These are phyloP conservation scores for Polytrichum formosum DNA, from an alignment of 225 moss, liverwort and hornwort genomes.

Conservation along the genomic window DNA sequence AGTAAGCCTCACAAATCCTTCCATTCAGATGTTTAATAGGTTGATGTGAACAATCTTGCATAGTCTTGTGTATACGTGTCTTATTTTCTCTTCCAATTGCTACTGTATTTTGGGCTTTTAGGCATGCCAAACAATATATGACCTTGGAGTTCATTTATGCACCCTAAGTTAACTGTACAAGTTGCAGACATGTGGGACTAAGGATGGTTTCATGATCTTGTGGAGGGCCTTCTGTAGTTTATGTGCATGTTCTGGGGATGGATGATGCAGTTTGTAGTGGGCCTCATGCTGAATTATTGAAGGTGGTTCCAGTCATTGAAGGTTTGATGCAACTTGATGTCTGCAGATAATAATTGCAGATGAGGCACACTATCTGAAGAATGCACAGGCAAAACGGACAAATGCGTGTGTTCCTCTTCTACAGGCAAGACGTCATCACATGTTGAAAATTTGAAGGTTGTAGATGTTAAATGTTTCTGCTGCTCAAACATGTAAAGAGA, in stretches of 20 bases:
- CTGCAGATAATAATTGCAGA: conserved; percentile 95
- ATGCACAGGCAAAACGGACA: conserved; percentile 92
- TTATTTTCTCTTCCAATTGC: neutral
- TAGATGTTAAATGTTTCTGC: neutral
- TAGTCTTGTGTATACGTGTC: neutral
- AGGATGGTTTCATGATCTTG: neutral
- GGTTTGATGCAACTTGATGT: conserved; percentile 8
- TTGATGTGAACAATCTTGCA: neutral
- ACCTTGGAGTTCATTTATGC: no score
- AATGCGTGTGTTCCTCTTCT: conserved; percentile 89
- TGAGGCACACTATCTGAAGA: conserved; percentile 97
- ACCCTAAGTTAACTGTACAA: neutral
- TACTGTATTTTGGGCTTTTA: no score
- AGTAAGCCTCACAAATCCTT: conserved; percentile 26
- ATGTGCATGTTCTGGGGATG: no score
- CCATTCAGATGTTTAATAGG: neutral
- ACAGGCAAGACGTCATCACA: conserved; percentile 52
- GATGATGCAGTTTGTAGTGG: no score
- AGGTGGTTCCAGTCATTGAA: no score
- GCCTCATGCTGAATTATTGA: no score
- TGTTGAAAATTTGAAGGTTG: neutral
- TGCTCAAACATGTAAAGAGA: no score
- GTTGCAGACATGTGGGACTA: neutral
- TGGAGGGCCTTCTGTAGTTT: no score
- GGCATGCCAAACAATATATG: no score